Evolutionary conservation across 108 stramenopile genomes (phyloP), one percentile per base, ranked within the genome.

Genomic region (Fistulifera pelliculosa): DNA sequence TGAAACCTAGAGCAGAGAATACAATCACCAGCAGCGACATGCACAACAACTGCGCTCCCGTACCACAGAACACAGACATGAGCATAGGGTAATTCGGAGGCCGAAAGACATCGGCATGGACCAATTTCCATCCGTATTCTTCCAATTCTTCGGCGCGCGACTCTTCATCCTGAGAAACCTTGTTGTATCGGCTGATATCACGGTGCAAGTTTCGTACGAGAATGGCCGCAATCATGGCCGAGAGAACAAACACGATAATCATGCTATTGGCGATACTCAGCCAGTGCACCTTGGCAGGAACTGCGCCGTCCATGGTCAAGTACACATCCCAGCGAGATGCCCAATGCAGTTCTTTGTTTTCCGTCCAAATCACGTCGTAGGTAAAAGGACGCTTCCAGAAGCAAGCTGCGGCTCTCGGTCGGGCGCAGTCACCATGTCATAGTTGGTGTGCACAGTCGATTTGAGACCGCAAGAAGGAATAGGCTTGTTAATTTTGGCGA

Each of bases 271-370:
- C 75, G 59, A 97, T 99, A 22, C 74, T 72, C 49, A 96, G 56
- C 96, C 96, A 99, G 58, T 99, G 98, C 24, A 97, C 94, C 49
- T 84, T 77, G 56, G 73, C 75, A n/a, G 93, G 86, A 57, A 90
- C 87, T 59, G 87, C 84, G 52, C 91, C 69, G 65, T 95, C 84
- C 95, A 96, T 94, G 62, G 59, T 85, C 49, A 99, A 73, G 76
- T 97, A 99, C 41, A 96, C 79, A 73, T 97, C 96, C 98, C 96
- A 99, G 44, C 96, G 89, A 48, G 85, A 86, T 6, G 96, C 96
- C 98, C 98, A 99, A 41, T 78, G 75, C 44, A 90, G 49, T 7
- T 90, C 75, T 18, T 58, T 54, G 45, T 86, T 83, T 51, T 85
- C 70, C 16, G 51, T 74, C 98, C 98, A 99, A 17, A 54, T 66